Base-by-base conservation (phyloP, 768 basidiomycete species). In the Phaeotremella fagi region DNA sequence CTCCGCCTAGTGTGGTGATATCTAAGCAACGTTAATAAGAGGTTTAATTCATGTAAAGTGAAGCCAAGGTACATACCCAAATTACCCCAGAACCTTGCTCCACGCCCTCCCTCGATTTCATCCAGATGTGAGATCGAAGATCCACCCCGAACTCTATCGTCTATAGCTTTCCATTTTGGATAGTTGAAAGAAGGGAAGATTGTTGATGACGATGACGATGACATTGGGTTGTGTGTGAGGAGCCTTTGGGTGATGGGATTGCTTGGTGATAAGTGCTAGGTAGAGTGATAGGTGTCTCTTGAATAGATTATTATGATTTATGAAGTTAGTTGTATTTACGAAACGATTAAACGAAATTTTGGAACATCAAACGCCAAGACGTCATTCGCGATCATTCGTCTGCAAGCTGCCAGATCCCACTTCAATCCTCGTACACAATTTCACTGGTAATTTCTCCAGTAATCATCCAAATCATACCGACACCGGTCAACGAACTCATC, bases 131-230 rank as follows among this genome's bases (percentile, higher is more conserved):
- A 75, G 24, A 54, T 37, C 14, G 72, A 74, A 20, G 64, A 60
- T 16, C 76, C 76, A 27, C 76, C 75, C 45, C 76, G 57, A 11
- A 77, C 72, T 11, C 73, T 54, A 52, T 77, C 76, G 55, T 75
- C 74, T 14, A 77, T 74, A 11, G 72, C 72, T 45, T 58, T 54
- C 75, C 75, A 77, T 3, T 53, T 20, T 5, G 47, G 20, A 31
- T 71, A 64, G 22, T 71, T 25, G 64, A 64, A 77, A 1, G 70
- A 65, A 0, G 75, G 74, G 55, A 75, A 75, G 46, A 76, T 59
- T 26, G 54, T 33, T 35, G 33, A 9, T 9, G 33, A 35, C 11
- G 33, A 35, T 35, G 9, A 9, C 9, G 11, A 9, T 9, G n/a
- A 35, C 33, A n/a, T 35, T 35, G 38, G 12, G 20, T 41, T 22